Evolutionary conservation across 2,329 filamentous ascomycete species (phyloP).

Genomic region (Pseudogymnoascus pannorum): DNA sequence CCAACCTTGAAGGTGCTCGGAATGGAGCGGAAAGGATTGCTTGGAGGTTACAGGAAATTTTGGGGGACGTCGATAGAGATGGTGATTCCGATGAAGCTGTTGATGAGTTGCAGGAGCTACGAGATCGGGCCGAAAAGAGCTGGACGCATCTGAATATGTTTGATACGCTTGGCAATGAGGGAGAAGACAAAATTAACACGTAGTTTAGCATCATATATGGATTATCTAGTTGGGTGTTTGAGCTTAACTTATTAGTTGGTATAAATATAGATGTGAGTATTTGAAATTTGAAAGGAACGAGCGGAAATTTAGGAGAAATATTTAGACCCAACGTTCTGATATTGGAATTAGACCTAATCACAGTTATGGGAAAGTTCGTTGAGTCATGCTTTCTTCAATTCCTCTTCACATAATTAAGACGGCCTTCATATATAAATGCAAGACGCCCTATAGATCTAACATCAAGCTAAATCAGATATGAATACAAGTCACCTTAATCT

Average conservation of each 20-base stretch:
- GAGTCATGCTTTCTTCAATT: too few relatives aligned
- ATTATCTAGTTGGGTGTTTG: too few relatives aligned
- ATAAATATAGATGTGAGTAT: background rate
- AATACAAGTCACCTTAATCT: background rate
- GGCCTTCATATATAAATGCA: background rate
- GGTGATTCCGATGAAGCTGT: background rate
- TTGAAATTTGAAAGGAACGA: background rate
- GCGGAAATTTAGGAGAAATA: background rate
- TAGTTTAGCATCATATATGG: background rate
- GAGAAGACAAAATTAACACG: background rate
- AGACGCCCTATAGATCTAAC: background rate
- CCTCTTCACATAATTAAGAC: too few relatives aligned
- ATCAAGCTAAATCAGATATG: background rate
- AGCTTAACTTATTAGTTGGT: background rate
- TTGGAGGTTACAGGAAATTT: constrained; percentile 58
- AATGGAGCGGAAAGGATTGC: constrained; percentile 66
- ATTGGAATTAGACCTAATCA: background rate
- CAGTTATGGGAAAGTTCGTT: too few relatives aligned
- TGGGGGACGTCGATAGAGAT: constrained; percentile 29
- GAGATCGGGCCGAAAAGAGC: background rate
- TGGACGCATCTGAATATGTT: constrained; percentile 4
- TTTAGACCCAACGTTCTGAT: background rate
- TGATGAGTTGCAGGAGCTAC: background rate
- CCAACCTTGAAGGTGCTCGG: constrained; percentile 67
- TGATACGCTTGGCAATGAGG: background rate